Base-by-base conservation (phyloP, 116 monocot genomes). In the Iris pallida region DNA sequence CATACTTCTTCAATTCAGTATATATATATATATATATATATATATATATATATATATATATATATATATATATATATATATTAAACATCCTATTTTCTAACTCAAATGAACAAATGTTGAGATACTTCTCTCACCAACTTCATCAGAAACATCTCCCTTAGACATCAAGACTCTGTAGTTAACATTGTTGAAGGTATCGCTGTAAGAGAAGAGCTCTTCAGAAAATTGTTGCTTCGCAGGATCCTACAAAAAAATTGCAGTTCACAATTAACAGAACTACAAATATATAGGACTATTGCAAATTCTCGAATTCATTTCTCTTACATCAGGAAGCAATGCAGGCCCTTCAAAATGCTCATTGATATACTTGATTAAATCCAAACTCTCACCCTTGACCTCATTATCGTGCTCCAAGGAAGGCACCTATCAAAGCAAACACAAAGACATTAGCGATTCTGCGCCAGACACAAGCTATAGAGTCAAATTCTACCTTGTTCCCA, bases 341-440 rank as follows among this genome's bases (percentile, higher is more conserved):
- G 79, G 81, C 44, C 89, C 89, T 47, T 83, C 83, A 63, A 86
- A 89, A 53, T 89, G 46, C 42, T n/a, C 57, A 65, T 93, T 77
- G 10, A 88, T 84, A 53, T 82, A 93, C 45, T 79, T 88, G 1
- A 84, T 18, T 53, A 86, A 58, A 79, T 82, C 80, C 70, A 87
- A 62, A 46, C 86, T 87, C 56, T 87, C 83, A 68, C 86, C 86
- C 55, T 69, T 77, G 6, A 87, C 86, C 64, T 82, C 73, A 58
- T 83, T 83, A 16, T 83, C 75, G 71, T 87, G 79, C 80, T 87
- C 86, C 57, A 87, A 66, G 19, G 86, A 67, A 48, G 83, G 86
- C 0, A 87, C 86, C 86, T 82, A 45, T 57, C 14, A 15, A 9
- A 49, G 12, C 0, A 30, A 30, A 30, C 30, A 30, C 30, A 30